Conservation (phyloP, 2,329 filamentous ascomycete species). For the Coleophoma cylindrospora region DNA sequence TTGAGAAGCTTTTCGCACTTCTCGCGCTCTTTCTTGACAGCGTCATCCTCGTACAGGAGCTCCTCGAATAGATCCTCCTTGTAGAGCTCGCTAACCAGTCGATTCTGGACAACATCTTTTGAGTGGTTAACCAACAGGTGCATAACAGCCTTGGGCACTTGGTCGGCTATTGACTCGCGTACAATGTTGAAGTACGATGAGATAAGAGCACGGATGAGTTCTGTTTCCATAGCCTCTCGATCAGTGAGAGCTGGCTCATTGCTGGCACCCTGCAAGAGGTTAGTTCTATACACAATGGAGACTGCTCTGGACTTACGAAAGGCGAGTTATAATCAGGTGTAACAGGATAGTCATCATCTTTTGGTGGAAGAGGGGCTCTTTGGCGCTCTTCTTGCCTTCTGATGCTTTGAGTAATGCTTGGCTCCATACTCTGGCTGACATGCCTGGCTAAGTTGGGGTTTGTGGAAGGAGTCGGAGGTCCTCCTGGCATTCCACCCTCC, state of each 20-base stretch:
- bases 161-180: conserved; percentile 95
- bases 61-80: conserved; percentile 88
- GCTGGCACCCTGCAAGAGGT: conserved; percentile 41
- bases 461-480: conserved; percentile 26
- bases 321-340: conserved; percentile 36
- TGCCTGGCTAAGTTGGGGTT: conserved; percentile 51
- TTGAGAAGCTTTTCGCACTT: conserved; percentile 95
- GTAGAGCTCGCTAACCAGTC: conserved; percentile 92
- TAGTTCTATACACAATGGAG: conserved; percentile 8
- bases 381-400: conserved; percentile 57
- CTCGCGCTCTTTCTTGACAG: conserved; percentile 93
- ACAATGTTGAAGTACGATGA: conserved; percentile 99
- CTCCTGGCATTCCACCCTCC: conserved; percentile 59
- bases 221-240: conserved; percentile 93
- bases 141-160: conserved; percentile 98
- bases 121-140: conserved; percentile 97
- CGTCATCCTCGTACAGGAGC: conserved; percentile 94
- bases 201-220: conserved; percentile 93
- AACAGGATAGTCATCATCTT: conserved; percentile 31
- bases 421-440: conserved; percentile 73
- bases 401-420: conserved; percentile 79
- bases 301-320: conserved; percentile 36
- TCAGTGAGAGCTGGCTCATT: conserved; percentile 88
- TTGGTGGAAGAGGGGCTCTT: conserved; percentile 42
- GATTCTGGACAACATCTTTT: conserved; percentile 96